These are phyloP conservation scores for Biscogniauxia marginata DNA, from an alignment of 2,329 filamentous ascomycete species.

Conservation along the genomic window DNA sequence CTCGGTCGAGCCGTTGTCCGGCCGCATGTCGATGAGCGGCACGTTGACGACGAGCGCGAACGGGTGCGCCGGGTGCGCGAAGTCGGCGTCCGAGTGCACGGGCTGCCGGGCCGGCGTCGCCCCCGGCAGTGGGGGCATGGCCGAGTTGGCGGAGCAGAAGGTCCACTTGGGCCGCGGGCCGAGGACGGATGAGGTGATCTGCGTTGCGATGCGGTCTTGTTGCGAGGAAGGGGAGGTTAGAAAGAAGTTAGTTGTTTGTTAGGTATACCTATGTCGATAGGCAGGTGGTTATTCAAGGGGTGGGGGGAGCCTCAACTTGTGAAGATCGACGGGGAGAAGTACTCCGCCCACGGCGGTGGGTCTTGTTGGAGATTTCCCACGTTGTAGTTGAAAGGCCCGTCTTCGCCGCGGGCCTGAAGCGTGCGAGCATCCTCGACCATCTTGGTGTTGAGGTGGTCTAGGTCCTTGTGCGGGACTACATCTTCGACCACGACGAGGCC, in stretches of 20 bases:
- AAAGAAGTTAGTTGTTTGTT: neutral
- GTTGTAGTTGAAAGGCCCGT: slow-evolving; percentile 62
- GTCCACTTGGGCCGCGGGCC: slow-evolving; percentile 55
- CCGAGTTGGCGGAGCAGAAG: slow-evolving; percentile 58
- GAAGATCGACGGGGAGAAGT: slow-evolving; percentile 51
- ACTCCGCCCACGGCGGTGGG: slow-evolving; percentile 48
- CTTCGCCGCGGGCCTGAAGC: slow-evolving; percentile 50
- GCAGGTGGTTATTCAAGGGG: neutral
- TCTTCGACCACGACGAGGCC: slow-evolving; percentile 57
- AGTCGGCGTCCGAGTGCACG: slow-evolving; percentile 60
- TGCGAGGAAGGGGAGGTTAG: neutral
- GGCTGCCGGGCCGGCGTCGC: slow-evolving; percentile 46
- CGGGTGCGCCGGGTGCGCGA: slow-evolving; percentile 51
- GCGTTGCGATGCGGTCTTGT: slow-evolving; percentile 52
- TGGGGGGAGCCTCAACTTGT: slow-evolving; percentile 40
- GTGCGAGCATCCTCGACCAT: slow-evolving; percentile 58
- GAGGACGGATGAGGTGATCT: slow-evolving; percentile 54
- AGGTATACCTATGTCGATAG: neutral
- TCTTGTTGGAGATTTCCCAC: slow-evolving; percentile 62
- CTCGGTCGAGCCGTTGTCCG: slow-evolving; percentile 56
- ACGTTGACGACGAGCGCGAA: slow-evolving; percentile 57
- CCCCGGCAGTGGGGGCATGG: slow-evolving; percentile 49
- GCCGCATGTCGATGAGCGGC: slow-evolving; percentile 48
- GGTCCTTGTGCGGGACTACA: slow-evolving; percentile 46
- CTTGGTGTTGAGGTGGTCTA: slow-evolving; percentile 55